Evolutionary conservation across 78 protist species (phyloP).

Genomic region (Dictyostelium discoideum): dicty_2.7 NC_007089.4:2026501-2027000

Average conservation of each 20-base stretch:
- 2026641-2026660: no score
- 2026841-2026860: conserved; percentile 66
- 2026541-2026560: no score
- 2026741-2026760: background rate
- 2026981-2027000: conserved; percentile 54
- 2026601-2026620: no score
- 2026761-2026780: conserved; percentile 38
- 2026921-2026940: conserved; percentile 58
- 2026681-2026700: no score
- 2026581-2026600: no score
- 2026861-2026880: conserved; percentile 73
- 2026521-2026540: no score
- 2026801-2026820: conserved; percentile 37
- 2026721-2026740: background rate
- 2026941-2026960: conserved; percentile 21
- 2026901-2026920: conserved; percentile 55
- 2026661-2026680: no score
- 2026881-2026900: conserved; percentile 34
- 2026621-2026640: no score
- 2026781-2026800: conserved; percentile 11
- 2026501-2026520: no score
- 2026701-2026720: background rate
- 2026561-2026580: no score
- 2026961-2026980: conserved; percentile 63
- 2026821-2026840: conserved; percentile 59